A percentile compares a stretch with the other conserved stretches of the same genome.
Conservation (phyloP, 148 eudicot species). For the Pouteria glomerata region DNA sequence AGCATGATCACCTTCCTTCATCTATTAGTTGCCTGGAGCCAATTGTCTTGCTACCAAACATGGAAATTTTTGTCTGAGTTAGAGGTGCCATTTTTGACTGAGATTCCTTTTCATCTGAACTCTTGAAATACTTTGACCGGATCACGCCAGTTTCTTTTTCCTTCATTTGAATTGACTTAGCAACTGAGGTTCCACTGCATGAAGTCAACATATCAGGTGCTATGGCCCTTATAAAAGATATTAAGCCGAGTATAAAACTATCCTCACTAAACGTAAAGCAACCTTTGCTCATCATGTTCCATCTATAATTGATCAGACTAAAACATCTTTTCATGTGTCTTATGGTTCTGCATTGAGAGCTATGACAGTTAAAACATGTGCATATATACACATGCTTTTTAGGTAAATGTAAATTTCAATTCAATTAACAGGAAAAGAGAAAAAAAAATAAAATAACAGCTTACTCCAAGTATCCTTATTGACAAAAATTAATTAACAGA, state of each 20-base stretch:
- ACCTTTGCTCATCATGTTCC: neutral
- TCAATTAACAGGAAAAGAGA: neutral
- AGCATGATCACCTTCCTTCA: slow-evolving; percentile 35
- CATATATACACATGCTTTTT: neutral
- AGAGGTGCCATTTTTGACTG: slow-evolving; percentile 12
- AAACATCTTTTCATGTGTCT: neutral
- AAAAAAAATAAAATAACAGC: neutral
- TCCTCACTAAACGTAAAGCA: no score
- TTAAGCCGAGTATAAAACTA: neutral
- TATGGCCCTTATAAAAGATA: neutral
- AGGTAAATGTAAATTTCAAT: neutral
- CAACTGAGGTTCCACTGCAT: slow-evolving; percentile 41
- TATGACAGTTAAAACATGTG: neutral
- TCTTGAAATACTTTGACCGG: slow-evolving; percentile 32
- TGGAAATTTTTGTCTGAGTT: slow-evolving; percentile 24
- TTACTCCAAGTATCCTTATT: neutral
- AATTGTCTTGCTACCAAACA: slow-evolving; percentile 23
- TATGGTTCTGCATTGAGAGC: neutral
- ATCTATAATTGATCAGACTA: slow-evolving; percentile 1
- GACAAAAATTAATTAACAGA: neutral
- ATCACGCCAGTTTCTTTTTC: slow-evolving; percentile 21
- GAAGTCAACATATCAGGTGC: slow-evolving; percentile 9
- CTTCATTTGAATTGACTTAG: slow-evolving; percentile 17
- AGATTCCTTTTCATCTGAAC: slow-evolving; percentile 28
- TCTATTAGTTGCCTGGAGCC: slow-evolving; percentile 13